These are phyloP conservation scores for Polyplosphaeria fusca DNA, from an alignment of 495 filamentous ascomycete species.

Conservation along the genomic window DNA sequence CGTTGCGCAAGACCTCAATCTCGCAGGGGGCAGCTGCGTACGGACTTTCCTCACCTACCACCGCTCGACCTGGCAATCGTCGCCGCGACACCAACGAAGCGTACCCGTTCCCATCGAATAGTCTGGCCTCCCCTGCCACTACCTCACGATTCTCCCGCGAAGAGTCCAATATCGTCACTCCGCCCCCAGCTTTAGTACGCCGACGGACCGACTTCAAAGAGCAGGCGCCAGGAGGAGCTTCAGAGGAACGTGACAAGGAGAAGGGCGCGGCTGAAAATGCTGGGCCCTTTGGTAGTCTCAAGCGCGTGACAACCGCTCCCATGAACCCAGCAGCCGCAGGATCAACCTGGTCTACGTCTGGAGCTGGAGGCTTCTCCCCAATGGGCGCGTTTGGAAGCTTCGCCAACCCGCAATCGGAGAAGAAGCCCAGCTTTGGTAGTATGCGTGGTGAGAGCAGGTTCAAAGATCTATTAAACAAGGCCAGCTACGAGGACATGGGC, in stretches of 20 bases:
- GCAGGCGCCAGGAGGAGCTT: constrained; percentile 34
- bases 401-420: constrained; percentile 65
- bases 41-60: constrained; percentile 59
- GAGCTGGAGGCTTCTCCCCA: constrained; percentile 58
- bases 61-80: constrained; percentile 65
- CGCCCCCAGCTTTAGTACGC: constrained; percentile 64
- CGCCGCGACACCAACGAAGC: constrained; percentile 88
- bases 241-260: constrained; percentile 50
- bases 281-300: constrained; percentile 60
- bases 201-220: constrained; percentile 72
- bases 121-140: constrained; percentile 50
- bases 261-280: constrained; percentile 45
- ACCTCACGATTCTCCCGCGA: constrained; percentile 57
- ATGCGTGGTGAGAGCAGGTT: constrained; percentile 75
- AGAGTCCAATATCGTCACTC: constrained; percentile 56
- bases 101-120: constrained; percentile 51
- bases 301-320: constrained; percentile 69
- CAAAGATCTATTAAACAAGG: constrained; percentile 77
- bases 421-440: constrained; percentile 64
- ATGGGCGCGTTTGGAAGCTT: constrained; percentile 91
- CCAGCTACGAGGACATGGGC: constrained; percentile 63
- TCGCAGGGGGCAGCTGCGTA: constrained; percentile 55
- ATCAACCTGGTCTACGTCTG: constrained; percentile 69
- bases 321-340: constrained; percentile 50
- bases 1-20: constrained; percentile 72